These are phyloP conservation scores for Parmelia sp. DNA, from an alignment of 495 filamentous ascomycete genomes.

Conservation along the genomic window DNA sequence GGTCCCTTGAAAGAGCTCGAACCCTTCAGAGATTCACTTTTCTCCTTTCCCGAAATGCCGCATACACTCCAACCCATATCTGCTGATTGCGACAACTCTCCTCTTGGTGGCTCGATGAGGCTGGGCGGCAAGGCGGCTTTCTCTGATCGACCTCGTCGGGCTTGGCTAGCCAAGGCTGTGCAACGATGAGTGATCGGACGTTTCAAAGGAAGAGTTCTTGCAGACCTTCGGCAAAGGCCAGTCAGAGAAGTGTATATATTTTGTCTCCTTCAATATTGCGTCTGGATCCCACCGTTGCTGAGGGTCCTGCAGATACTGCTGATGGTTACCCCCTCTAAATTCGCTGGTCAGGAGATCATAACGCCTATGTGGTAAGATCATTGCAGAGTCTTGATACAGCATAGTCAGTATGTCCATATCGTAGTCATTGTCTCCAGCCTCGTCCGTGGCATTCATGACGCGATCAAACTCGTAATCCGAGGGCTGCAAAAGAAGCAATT, in stretches of 20 bases:
- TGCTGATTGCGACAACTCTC: constrained; percentile 5
- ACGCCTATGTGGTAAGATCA: constrained; percentile 67
- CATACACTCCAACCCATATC: constrained; percentile 3
- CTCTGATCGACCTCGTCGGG: not conserved
- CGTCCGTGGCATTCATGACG: constrained; percentile 43
- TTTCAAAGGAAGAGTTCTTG: not conserved
- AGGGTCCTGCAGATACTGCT: constrained; percentile 55
- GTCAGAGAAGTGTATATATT: constrained; percentile 72
- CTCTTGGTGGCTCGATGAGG: not conserved
- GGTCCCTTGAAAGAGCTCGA: not conserved
- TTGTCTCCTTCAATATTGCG: constrained; percentile 55
- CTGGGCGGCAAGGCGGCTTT: not conserved
- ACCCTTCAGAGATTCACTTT: not conserved
- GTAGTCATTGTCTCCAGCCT: constrained; percentile 38
- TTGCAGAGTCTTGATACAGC: constrained; percentile 54
- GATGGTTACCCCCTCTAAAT: constrained; percentile 54
- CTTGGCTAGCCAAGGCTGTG: constrained; percentile 5
- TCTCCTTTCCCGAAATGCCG: constrained; percentile 1
- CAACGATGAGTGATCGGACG: too few species aligned
- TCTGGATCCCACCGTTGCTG: constrained; percentile 60
- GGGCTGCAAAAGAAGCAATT: constrained; percentile 60
- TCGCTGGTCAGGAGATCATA: constrained; percentile 65
- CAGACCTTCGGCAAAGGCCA: constrained; percentile 65
- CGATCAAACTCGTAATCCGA: constrained; percentile 46
- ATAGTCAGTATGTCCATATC: constrained; percentile 71